Evolutionary conservation across 73 alveolate species (phyloP).

Genomic region (Uronychia setigera): DNA sequence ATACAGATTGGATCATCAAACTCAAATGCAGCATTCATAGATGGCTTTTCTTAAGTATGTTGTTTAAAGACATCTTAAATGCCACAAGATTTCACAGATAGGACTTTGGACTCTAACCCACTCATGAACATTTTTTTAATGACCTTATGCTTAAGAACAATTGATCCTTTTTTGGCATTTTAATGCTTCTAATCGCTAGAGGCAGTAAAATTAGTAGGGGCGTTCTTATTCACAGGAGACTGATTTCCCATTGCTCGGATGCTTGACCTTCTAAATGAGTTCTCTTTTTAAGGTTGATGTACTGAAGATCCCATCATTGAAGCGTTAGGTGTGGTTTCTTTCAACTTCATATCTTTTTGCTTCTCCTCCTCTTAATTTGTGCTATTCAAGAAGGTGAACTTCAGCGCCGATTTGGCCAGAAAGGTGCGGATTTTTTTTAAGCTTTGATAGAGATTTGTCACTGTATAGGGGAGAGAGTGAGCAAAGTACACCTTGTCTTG

Average conservation of each 20-base stretch:
- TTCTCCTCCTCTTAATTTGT: too few relatives aligned
- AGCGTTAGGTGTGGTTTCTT: not conserved
- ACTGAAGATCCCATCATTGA: not conserved
- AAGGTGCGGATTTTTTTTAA: not conserved
- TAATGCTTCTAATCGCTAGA: not conserved
- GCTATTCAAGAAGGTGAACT: not conserved
- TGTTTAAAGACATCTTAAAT: not conserved
- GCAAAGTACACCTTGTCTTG: constrained; percentile 19
- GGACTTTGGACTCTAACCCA: not conserved
- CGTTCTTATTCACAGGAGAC: not conserved
- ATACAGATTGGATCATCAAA: constrained; percentile 18
- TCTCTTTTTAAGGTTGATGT: not conserved
- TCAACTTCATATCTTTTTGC: too few relatives aligned
- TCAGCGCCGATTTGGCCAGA: not conserved
- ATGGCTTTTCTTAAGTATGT: not conserved
- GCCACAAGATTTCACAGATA: not conserved
- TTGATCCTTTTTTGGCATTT: not conserved
- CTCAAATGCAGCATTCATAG: not conserved
- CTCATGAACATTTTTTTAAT: not conserved
- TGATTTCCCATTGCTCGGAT: too few relatives aligned
- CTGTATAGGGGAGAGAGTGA: constrained; percentile 6
- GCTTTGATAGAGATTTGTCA: not conserved
- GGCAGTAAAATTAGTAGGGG: not conserved
- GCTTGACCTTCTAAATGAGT: not conserved
- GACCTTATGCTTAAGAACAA: not conserved